Evolutionary conservation across 805 yeast species (phyloP).

Genomic region (Saturnispora sanitii): DNA sequence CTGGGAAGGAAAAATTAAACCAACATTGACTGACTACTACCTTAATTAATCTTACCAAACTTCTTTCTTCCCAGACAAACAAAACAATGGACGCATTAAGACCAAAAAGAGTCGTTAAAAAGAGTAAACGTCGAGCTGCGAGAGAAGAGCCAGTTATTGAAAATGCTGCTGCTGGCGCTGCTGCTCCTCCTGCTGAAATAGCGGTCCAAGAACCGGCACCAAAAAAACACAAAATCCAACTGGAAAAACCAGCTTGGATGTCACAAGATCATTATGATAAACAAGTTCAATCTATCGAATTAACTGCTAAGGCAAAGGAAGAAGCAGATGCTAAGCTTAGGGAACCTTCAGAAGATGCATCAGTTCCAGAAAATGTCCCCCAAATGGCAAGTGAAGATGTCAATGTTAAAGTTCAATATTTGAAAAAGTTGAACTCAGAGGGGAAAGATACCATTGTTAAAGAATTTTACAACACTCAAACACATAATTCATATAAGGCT

Average conservation of each 20-base stretch:
- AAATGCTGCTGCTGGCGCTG: neutral
- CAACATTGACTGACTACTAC: no score
- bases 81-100: slow-evolving; percentile 3
- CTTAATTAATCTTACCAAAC: neutral
- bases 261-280: slow-evolving; percentile 21
- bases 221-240: slow-evolving; percentile 5
- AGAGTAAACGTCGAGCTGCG: slow-evolving; percentile 3
- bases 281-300: slow-evolving; percentile 16
- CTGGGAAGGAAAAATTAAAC: neutral
- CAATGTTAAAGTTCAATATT: slow-evolving; percentile 16
- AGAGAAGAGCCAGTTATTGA: slow-evolving; percentile 1
- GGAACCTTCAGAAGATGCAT: slow-evolving; percentile 17
- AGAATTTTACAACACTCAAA: slow-evolving; percentile 77
- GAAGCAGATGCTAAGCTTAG: neutral
- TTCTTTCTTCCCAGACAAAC: neutral
- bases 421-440: slow-evolving; percentile 29
- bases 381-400: slow-evolving; percentile 15
- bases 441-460: slow-evolving; percentile 58
- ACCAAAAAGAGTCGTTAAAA: slow-evolving; percentile 7
- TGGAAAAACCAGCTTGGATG: slow-evolving; percentile 28
- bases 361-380: neutral
- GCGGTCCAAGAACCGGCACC: neutral
- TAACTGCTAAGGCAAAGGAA: slow-evolving; percentile 4
- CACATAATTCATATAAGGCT: slow-evolving; percentile 52
- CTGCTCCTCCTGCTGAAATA: neutral